Percentiles rank a stretch among this genome's conserved stretches.
Evolutionary conservation across 495 filamentous ascomycete species (phyloP).

Genomic region (Cryomyces minteri): DNA sequence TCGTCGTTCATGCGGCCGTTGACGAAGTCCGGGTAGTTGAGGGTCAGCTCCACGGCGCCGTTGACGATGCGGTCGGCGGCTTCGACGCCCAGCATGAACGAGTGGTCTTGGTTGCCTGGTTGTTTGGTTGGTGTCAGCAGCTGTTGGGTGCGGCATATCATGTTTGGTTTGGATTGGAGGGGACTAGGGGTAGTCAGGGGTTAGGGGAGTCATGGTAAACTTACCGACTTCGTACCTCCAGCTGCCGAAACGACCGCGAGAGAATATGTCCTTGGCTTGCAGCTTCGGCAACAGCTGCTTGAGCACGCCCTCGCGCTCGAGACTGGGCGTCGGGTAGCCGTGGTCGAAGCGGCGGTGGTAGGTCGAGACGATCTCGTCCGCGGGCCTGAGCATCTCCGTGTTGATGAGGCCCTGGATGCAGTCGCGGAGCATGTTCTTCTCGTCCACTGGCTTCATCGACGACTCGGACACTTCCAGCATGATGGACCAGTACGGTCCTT

Average conservation of each 20-base stretch:
- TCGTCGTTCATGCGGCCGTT: constrained; percentile 79
- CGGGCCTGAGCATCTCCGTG: constrained; percentile 80
- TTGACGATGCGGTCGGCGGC: constrained; percentile 91
- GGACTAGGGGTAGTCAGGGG: neutral
- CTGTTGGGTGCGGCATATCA: neutral
- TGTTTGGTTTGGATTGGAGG: neutral
- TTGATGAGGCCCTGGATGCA: constrained; percentile 94
- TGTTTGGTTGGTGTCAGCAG: constrained; percentile 15
- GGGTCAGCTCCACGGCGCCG: constrained; percentile 84
- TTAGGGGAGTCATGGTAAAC: neutral
- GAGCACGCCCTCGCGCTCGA: constrained; percentile 90
- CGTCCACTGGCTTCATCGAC: constrained; percentile 80
- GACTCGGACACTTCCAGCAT: constrained; percentile 99
- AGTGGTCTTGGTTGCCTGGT: constrained; percentile 74
- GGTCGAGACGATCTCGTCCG: constrained; percentile 91
- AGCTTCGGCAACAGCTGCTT: constrained; percentile 85
- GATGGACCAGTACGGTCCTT: constrained; percentile 98
- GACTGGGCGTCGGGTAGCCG: constrained; percentile 87
- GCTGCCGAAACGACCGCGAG: constrained; percentile 90
- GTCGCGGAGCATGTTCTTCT: constrained; percentile 63
- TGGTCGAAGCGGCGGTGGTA: constrained; percentile 99
- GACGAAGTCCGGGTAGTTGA: constrained; percentile 99
- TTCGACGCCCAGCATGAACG: constrained; percentile 97
- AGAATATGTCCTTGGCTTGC: constrained; percentile 79
- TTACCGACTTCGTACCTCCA: constrained; percentile 82